phyloP scores from a whole-genome alignment of 371 early-diverging fungal genomes.

The Mucor sp. region DNA sequence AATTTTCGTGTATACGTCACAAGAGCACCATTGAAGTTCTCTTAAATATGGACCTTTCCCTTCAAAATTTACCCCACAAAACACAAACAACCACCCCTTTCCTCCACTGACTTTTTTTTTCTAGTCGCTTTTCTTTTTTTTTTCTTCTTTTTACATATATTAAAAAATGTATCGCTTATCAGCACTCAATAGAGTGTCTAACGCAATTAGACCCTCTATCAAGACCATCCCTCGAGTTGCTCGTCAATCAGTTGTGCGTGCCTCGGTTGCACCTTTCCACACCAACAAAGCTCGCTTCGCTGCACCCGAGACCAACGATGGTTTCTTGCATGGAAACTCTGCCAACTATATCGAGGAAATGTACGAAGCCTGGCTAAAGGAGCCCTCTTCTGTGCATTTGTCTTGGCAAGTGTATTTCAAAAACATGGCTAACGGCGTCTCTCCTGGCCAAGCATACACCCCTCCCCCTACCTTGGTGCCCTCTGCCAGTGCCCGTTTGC shows the following conservation, averaged over 20 bases:
- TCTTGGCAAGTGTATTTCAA: constrained; percentile 97
- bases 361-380: constrained; percentile 91
- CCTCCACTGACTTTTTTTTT: not conserved
- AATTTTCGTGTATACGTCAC: constrained; percentile 17
- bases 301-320: constrained; percentile 33
- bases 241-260: constrained; percentile 23
- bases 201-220: constrained; percentile 20
- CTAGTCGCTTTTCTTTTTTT: not conserved
- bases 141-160: constrained; percentile 4
- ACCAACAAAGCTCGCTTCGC: constrained; percentile 29
- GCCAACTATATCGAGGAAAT: constrained; percentile 94
- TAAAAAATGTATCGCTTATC: constrained; percentile 39
- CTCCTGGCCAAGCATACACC: constrained; percentile 77
- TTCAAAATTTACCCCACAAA: constrained; percentile 16
- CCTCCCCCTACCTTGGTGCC: constrained; percentile 83
- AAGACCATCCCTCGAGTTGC: constrained; percentile 9
- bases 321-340: constrained; percentile 69
- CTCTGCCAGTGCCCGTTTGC: constrained; percentile 67
- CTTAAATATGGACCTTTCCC: not conserved
- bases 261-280: constrained; percentile 32
- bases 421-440: constrained; percentile 77
- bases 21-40: constrained; percentile 6
- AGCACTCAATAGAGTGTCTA: constrained; percentile 29
- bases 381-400: constrained; percentile 91
- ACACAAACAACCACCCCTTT: not conserved